These are phyloP conservation scores for Eucalyptus urophylla DNA, from an alignment of 345 rosid species.

Conservation along the genomic window DNA sequence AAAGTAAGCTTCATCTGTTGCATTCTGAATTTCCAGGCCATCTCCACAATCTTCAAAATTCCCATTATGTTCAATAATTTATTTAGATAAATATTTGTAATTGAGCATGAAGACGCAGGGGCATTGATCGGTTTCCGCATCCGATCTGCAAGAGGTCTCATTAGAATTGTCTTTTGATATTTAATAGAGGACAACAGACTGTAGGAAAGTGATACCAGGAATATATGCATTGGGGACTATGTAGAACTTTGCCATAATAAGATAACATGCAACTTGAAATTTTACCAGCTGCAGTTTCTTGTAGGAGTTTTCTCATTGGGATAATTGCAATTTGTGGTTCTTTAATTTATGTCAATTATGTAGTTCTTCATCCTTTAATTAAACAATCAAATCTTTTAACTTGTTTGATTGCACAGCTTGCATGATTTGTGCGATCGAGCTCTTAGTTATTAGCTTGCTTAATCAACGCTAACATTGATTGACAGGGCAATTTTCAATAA, in stretches of 20 bases:
- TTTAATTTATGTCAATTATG: not conserved
- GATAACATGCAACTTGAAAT: not conserved
- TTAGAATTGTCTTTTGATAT: not conserved
- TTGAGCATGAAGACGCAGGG: not conserved
- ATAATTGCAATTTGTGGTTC: not conserved
- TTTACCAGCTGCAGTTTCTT: not conserved
- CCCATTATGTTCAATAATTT: not conserved
- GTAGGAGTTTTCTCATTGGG: not conserved
- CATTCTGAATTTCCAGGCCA: not conserved
- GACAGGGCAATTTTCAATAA: not conserved
- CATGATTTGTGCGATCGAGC: not conserved
- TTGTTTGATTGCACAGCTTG: not conserved
- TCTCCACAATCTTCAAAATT: not conserved
- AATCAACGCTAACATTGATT: not conserved
- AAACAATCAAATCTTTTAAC: not conserved
- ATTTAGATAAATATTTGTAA: not conserved
- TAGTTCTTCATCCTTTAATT: not conserved
- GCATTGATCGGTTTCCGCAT: not conserved
- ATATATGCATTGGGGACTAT: not conserved
- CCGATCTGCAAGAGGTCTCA: not conserved
- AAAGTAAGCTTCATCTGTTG: slow-evolving; percentile 30
- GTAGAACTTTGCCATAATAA: not conserved
- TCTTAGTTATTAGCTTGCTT: not conserved
- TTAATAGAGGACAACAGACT: not conserved
- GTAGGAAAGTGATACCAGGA: not conserved